Conservation (phyloP, 177 flowering plant species). For the Vitis hybrid region DNA sequence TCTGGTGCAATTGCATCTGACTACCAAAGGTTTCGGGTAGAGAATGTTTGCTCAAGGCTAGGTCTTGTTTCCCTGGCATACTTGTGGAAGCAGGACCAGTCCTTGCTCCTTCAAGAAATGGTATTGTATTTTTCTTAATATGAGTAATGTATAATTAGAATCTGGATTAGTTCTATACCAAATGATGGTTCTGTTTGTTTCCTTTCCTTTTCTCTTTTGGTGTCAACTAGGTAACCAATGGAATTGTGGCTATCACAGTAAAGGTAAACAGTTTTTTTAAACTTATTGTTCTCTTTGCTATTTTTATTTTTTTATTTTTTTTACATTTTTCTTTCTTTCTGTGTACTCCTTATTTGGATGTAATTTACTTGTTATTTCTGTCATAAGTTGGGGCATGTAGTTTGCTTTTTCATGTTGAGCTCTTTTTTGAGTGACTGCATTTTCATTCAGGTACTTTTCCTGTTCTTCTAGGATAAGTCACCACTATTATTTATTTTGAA, state of each 20-base stretch:
- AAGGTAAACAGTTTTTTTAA: conserved; percentile 51
- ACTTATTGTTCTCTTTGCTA: neutral
- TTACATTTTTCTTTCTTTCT: no score
- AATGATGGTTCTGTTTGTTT: neutral
- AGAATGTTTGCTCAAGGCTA: conserved; percentile 89
- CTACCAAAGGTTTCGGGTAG: conserved; percentile 92
- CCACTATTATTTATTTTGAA: no score
- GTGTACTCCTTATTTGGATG: no score
- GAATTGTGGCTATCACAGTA: conserved; percentile 69
- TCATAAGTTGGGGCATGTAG: no score
- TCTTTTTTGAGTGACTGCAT: no score
- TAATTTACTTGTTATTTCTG: no score
- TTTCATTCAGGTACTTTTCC: no score
- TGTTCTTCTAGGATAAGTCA: no score
- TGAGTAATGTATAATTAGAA: neutral
- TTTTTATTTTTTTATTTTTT: no score
- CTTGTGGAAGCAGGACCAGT: conserved; percentile 90
- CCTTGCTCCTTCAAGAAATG: conserved; percentile 88
- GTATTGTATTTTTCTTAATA: conserved; percentile 32
- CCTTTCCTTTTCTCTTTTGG: conserved; percentile 6
- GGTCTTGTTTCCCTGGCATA: conserved; percentile 89
- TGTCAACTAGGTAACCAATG: conserved; percentile 51
- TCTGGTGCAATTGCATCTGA: conserved; percentile 99
- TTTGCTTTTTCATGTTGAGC: no score
- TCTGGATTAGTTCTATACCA: neutral